A percentile compares a stretch with the other conserved stretches of the same genome.
Evolutionary conservation across 208 protist genomes (phyloP).

Genomic region (Eutreptiella sp.): DNA sequence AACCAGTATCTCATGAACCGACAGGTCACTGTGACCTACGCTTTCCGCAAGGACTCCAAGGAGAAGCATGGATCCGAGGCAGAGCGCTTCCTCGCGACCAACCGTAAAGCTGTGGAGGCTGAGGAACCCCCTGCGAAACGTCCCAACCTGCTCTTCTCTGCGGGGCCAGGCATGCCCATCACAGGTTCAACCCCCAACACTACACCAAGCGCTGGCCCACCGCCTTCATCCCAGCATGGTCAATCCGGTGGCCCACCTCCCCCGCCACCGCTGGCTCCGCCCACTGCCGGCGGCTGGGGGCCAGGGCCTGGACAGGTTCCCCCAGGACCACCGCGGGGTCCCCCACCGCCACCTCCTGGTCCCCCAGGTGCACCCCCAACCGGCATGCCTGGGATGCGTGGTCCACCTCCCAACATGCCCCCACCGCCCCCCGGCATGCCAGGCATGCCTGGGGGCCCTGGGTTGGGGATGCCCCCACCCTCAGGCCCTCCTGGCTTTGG

Average conservation of each 20-base stretch:
- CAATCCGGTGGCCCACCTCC: no score
- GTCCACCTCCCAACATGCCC: not conserved
- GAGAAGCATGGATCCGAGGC: conserved; percentile 55
- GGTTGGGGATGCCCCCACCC: conserved; percentile 2
- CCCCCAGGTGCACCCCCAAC: not conserved
- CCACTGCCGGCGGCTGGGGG: no score
- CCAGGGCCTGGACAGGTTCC: no score
- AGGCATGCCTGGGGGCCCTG: conserved; percentile 5
- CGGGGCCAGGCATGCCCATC: not conserved
- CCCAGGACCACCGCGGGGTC: no score
- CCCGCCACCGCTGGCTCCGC: no score
- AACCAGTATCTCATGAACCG: conserved; percentile 67
- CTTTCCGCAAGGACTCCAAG: conserved; percentile 78
- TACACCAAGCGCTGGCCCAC: not conserved
- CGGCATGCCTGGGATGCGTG: conserved; percentile 11
- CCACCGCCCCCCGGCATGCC: not conserved
- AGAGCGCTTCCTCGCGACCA: conserved; percentile 29
- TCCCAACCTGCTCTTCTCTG: conserved; percentile 6
- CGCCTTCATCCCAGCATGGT: no score
- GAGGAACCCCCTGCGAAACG: not conserved
- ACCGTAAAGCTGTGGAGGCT: conserved; percentile 4
- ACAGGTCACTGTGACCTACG: conserved; percentile 71
- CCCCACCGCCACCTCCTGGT: not conserved
- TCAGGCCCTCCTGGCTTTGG: not conserved
- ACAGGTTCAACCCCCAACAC: not conserved